A percentile compares a stretch with the other conserved stretches of the same genome.
These are phyloP conservation scores for Xanthoconium separans DNA, from an alignment of 1,284 basidiomycete species.

Conservation along the genomic window DNA sequence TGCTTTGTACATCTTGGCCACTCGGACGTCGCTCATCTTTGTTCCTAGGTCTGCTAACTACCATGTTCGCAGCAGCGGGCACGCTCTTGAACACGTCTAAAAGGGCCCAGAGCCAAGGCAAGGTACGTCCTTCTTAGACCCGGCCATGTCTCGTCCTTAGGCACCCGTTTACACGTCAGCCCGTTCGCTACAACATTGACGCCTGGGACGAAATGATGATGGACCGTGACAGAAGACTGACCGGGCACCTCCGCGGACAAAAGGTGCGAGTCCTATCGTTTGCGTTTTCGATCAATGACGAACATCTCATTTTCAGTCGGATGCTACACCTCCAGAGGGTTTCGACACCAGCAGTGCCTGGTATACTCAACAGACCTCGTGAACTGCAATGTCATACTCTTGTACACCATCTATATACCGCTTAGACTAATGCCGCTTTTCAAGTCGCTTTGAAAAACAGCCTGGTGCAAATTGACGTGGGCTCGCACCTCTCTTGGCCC, in stretches of 20 bases:
- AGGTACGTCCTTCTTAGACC: conserved; percentile 51
- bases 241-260: conserved; percentile 86
- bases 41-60: conserved; percentile 72
- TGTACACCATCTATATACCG: conserved; percentile 16
- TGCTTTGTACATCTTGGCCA: neutral
- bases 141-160: neutral
- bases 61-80: conserved; percentile 87
- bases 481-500: neutral
- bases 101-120: conserved; percentile 82
- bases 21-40: conserved; percentile 6
- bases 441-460: neutral
- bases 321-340: conserved; percentile 67
- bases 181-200: conserved; percentile 81
- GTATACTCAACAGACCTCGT: conserved; percentile 58
- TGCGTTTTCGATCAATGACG: neutral
- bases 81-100: conserved; percentile 80
- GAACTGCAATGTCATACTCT: conserved; percentile 5
- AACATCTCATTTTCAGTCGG: conserved; percentile 48
- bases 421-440: conserved; percentile 11
- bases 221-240: conserved; percentile 83
- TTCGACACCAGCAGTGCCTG: conserved; percentile 81
- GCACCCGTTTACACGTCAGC: conserved; percentile 44
- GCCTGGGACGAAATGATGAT: conserved; percentile 96
- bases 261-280: conserved; percentile 52
- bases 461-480: neutral